phyloP scores from a whole-genome alignment of 1,284 basidiomycete species.

The Tremellales sp. region DNA sequence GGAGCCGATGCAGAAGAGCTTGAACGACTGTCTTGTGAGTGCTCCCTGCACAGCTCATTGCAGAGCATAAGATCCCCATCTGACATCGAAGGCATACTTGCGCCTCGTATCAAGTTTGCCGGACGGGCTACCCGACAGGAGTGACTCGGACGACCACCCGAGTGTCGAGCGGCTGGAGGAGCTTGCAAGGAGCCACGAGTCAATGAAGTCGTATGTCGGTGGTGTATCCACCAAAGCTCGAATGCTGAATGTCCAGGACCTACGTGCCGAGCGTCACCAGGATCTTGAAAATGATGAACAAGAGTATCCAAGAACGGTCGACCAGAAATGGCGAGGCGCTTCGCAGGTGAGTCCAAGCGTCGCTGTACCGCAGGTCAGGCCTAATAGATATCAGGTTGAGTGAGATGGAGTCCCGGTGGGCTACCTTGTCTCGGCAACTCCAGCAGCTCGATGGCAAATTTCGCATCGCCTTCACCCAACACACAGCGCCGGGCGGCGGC shows the following conservation, averaged over 20 bases:
- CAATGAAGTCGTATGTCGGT: conserved; percentile 25
- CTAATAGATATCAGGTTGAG: conserved; percentile 15
- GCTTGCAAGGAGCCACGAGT: conserved; percentile 25
- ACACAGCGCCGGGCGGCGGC: too few species aligned
- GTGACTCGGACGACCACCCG: too few species aligned
- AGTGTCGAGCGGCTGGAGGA: too few species aligned
- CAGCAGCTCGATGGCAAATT: conserved; percentile 31
- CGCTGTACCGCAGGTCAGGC: neutral
- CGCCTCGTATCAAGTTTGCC: too few species aligned
- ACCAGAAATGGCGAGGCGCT: conserved; percentile 93
- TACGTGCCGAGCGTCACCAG: conserved; percentile 90
- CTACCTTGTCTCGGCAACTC: conserved; percentile 24
- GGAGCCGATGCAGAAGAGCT: conserved; percentile 77
- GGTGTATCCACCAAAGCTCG: neutral
- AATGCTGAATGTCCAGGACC: conserved; percentile 52
- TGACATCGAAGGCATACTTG: too few species aligned
- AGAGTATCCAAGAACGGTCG: conserved; percentile 79
- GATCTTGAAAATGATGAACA: conserved; percentile 88
- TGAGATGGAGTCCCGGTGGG: conserved; percentile 32
- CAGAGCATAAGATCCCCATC: too few species aligned
- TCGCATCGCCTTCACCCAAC: conserved; percentile 22
- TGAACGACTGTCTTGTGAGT: conserved; percentile 28
- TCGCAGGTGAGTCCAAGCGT: conserved; percentile 56
- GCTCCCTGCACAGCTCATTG: neutral
- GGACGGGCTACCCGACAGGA: too few species aligned